A percentile compares a stretch with the other conserved stretches of the same genome.
phyloP scores from a whole-genome alignment of 345 rosid species.

The Brassica incana region DNA sequence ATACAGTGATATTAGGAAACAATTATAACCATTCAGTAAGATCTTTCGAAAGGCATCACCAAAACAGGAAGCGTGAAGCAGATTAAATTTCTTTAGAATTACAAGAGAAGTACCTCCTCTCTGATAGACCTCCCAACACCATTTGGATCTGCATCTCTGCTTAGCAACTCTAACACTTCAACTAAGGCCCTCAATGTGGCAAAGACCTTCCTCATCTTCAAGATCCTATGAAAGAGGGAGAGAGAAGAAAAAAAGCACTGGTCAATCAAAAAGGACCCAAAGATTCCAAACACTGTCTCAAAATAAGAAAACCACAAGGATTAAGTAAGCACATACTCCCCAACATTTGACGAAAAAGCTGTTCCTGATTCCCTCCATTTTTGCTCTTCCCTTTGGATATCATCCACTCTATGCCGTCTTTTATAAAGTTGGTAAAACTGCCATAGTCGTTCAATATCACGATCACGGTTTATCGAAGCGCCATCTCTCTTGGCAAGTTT shows the following conservation, averaged over 20 bases:
- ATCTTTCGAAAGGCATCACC: slow-evolving; percentile 16
- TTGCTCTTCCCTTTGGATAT: slow-evolving; percentile 81
- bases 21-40: neutral
- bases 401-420: slow-evolving; percentile 76
- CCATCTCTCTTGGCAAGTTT: slow-evolving; percentile 90
- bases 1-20: neutral
- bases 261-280: slow-evolving; percentile 20
- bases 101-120: slow-evolving; percentile 67
- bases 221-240: slow-evolving; percentile 32
- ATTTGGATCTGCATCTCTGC: slow-evolving; percentile 80
- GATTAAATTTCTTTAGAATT: neutral
- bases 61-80: slow-evolving; percentile 8
- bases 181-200: slow-evolving; percentile 82
- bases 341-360: slow-evolving; percentile 62
- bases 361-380: slow-evolving; percentile 80
- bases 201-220: slow-evolving; percentile 78
- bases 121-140: slow-evolving; percentile 83
- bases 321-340: slow-evolving; percentile 61
- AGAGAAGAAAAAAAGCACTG: neutral
- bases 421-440: slow-evolving; percentile 75
- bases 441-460: slow-evolving; percentile 83
- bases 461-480: slow-evolving; percentile 69
- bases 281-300: slow-evolving; percentile 1
- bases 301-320: slow-evolving; percentile 21
- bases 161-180: slow-evolving; percentile 88